Evolutionary conservation across 352 stramenopile species (phyloP), one percentile per base, ranked within the genome.

Genomic region (Phytopythium cucurbitacearum): DNA sequence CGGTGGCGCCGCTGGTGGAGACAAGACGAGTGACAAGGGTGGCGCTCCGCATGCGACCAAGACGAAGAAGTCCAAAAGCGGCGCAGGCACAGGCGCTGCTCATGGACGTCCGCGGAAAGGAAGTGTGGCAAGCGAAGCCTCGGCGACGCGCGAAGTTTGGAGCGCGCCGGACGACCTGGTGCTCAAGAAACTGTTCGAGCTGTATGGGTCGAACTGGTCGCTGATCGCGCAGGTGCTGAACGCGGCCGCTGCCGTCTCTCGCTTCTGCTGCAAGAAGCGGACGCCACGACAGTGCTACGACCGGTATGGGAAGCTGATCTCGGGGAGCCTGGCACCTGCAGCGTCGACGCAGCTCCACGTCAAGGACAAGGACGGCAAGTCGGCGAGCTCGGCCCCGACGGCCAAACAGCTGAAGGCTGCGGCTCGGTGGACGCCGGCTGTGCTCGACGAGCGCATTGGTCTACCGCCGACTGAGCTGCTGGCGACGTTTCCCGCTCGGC

Each of bases 131-230:
- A 38, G 35, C 5, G 48, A 53, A 7, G 63, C 80, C 15, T 67
- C 62, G 2, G 53, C 70, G 10, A 67, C 66, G 11, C 71, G 73
- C 48, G 75, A 86, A 32, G 63, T 59, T 9, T 95, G 85, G 85
- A 89, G 67, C 40, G 53, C 76, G 43, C 67, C 87, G 21, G 83
- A 94, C 48, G 85, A 95, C 53, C 62, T 85, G 7, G 62, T 93
- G 32, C 63, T 95, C 3, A 89, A 88, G 64, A 92, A 92, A 62
- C 59, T 94, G 10, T 89, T 91, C 42, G 83, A 94, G 51, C 62
- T 91, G 28, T 95, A 95, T 53, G 85, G 85, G 2, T 76, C 81
- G 21, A 95, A 95, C 45, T 95, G 85, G 85, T 91, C 80, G 45
- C 70, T 95, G 10, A 90, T 95, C 37, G 79, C 85, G 5, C 83